A percentile compares a stretch with the other conserved stretches of the same genome.
Evolutionary conservation across 257 asterid species (phyloP).

Genomic region (Verbascum thapsus): DNA sequence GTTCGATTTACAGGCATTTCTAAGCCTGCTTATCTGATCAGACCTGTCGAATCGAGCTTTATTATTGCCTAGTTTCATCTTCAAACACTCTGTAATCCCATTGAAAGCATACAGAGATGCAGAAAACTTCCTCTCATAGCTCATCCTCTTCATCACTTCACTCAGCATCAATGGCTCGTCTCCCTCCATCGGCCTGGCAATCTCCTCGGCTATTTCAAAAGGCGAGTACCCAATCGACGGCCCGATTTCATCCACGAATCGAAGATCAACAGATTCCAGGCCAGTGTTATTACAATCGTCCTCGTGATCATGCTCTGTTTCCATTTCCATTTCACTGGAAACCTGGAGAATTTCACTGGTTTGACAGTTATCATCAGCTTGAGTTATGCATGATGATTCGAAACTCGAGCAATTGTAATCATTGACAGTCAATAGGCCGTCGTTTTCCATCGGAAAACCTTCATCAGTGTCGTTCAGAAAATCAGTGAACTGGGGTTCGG

Average conservation of each 20-base stretch:
- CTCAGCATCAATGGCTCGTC: conserved; percentile 45
- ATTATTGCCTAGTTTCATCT: conserved; percentile 46
- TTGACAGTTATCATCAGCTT: conserved; percentile 13
- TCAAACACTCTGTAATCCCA: conserved; percentile 74
- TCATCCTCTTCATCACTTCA: conserved; percentile 74
- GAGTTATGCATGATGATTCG: conserved; percentile 25
- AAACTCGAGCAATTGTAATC: conserved; percentile 22
- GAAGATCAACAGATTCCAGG: conserved; percentile 52
- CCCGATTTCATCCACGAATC: conserved; percentile 66
- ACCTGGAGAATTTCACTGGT: conserved; percentile 29
- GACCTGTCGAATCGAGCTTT: conserved; percentile 33
- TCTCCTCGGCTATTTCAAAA: conserved; percentile 66
- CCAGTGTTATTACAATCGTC: conserved; percentile 21
- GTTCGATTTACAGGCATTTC: conserved; percentile 51
- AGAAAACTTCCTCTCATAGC: conserved; percentile 74
- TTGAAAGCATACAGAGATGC: conserved; percentile 76
- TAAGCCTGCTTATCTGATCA: conserved; percentile 50
- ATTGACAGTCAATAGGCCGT: not conserved
- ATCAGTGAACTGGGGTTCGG: conserved; percentile 54
- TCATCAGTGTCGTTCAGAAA: conserved; percentile 57
- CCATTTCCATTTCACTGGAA: conserved; percentile 31
- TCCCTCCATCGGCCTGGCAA: conserved; percentile 37
- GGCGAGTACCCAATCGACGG: conserved; percentile 55
- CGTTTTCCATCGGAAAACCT: conserved; percentile 18
- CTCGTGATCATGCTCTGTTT: conserved; percentile 27